Percentiles rank a stretch among this genome's conserved stretches.
These are phyloP conservation scores for Erodium trifolium DNA, from an alignment of 441 rosid species.

Conservation along the genomic window DNA sequence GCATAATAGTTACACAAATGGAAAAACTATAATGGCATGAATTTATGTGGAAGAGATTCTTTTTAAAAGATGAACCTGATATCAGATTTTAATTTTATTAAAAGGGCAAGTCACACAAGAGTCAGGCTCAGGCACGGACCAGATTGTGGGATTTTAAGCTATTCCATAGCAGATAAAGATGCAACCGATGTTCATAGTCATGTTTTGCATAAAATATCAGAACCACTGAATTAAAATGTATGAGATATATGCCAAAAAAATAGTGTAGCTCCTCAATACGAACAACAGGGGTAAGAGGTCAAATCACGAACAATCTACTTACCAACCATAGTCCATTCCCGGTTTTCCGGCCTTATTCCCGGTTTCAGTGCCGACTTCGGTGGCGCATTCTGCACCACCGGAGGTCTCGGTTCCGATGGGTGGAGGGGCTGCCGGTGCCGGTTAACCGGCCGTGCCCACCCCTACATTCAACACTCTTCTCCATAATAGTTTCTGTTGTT, in stretches of 20 bases:
- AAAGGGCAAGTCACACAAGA: no score
- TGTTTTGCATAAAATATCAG: constrained; percentile 1
- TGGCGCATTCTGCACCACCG: no score
- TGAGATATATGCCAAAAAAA: background rate
- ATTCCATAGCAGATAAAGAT: background rate
- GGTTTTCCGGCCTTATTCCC: no score
- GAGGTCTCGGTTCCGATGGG: no score
- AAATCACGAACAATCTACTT: background rate
- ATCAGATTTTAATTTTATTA: background rate
- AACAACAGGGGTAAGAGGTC: background rate
- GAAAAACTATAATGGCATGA: constrained; percentile 15
- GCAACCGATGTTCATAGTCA: background rate
- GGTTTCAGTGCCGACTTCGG: no score
- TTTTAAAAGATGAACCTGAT: background rate
- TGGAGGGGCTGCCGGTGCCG: no score
- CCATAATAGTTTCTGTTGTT: background rate
- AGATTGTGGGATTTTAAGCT: background rate
- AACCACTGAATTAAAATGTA: background rate
- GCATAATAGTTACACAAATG: constrained; percentile 9
- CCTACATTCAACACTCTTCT: constrained; percentile 3
- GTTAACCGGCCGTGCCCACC: no score
- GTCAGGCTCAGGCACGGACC: background rate
- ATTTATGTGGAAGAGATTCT: constrained; percentile 3
- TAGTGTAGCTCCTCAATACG: background rate
- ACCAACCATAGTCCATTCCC: background rate